phyloP scores from a whole-genome alignment of 2,329 filamentous ascomycete genomes.

The Hypomyces perniciosus region DNA sequence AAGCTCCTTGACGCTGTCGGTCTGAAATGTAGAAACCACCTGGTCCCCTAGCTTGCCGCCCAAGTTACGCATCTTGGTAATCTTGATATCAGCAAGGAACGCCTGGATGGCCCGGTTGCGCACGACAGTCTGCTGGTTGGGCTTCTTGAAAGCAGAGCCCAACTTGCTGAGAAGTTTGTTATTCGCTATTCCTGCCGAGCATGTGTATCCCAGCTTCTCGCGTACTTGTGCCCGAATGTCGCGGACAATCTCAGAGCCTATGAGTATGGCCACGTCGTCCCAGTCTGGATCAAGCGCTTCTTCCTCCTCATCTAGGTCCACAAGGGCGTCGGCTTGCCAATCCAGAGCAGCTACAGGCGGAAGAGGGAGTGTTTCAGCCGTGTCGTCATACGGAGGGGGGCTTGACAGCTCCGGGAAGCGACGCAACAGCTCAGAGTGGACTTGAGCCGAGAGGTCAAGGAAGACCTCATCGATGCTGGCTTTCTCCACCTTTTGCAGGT shows the following conservation, averaged over 20 bases:
- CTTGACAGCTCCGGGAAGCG: slow-evolving; percentile 65
- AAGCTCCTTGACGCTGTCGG: slow-evolving; percentile 71
- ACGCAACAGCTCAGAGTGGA: slow-evolving; percentile 68
- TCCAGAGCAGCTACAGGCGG: slow-evolving; percentile 66
- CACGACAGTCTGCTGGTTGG: slow-evolving; percentile 90
- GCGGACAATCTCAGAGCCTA: slow-evolving; percentile 85
- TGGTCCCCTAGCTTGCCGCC: slow-evolving; percentile 92
- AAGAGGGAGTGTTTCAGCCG: slow-evolving; percentile 62
- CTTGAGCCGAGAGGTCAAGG: slow-evolving; percentile 79
- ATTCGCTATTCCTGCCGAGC: slow-evolving; percentile 78
- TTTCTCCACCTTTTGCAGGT: slow-evolving; percentile 76
- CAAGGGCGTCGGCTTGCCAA: slow-evolving; percentile 76
- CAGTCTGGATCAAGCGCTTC: slow-evolving; percentile 85
- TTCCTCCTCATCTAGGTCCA: slow-evolving; percentile 69
- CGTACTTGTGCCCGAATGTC: slow-evolving; percentile 64
- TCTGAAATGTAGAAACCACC: slow-evolving; percentile 72
- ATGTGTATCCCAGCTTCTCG: slow-evolving; percentile 75
- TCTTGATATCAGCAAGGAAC: slow-evolving; percentile 81
- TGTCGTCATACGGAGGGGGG: slow-evolving; percentile 68
- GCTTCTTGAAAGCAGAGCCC: slow-evolving; percentile 86
- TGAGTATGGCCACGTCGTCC: slow-evolving; percentile 84
- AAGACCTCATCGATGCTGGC: slow-evolving; percentile 96
- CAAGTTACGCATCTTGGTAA: slow-evolving; percentile 91
- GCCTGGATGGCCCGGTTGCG: slow-evolving; percentile 73
- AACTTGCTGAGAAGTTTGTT: slow-evolving; percentile 97